A percentile compares a stretch with the other conserved stretches of the same genome.
Evolutionary conservation across 345 rosid genomes (phyloP).

Genomic region (Chamaenerion angustifolium): DNA sequence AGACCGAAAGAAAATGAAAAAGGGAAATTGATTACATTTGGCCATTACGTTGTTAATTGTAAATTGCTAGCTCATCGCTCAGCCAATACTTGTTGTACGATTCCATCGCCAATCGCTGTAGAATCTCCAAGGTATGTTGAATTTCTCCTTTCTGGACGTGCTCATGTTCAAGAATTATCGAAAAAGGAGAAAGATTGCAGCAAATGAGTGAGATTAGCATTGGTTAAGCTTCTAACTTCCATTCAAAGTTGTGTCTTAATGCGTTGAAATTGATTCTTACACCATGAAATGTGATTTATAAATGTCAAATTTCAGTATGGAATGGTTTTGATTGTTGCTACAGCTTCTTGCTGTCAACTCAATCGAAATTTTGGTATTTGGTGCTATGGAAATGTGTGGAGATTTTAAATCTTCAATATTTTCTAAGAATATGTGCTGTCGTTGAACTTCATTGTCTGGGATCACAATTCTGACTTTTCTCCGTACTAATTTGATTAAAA

Average conservation of each 20-base stretch:
- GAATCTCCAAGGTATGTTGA: constrained; percentile 1
- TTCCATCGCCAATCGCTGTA: not conserved
- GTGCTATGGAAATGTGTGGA: not conserved
- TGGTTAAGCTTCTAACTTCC: not conserved
- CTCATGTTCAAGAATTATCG: not conserved
- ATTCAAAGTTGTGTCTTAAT: not conserved
- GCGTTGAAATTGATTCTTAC: not conserved
- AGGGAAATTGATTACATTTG: not conserved
- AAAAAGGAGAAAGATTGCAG: not conserved
- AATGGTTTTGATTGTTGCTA: not conserved
- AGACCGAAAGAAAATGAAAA: not conserved
- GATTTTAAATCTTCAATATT: not conserved
- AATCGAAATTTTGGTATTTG: not conserved
- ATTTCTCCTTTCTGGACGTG: not conserved
- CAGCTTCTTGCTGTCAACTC: not conserved
- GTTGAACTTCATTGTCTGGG: no score
- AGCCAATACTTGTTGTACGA: constrained; percentile 1
- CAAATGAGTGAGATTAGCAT: not conserved
- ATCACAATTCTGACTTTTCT: no score
- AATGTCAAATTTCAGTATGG: not conserved
- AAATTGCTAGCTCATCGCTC: constrained; percentile 6
- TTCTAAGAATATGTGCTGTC: no score
- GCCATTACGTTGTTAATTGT: not conserved
- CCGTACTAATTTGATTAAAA: no score
- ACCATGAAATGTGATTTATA: not conserved